These are phyloP conservation scores for Vitis rupestris DNA, from an alignment of 164 flowering plant species.

Conservation along the genomic window DNA sequence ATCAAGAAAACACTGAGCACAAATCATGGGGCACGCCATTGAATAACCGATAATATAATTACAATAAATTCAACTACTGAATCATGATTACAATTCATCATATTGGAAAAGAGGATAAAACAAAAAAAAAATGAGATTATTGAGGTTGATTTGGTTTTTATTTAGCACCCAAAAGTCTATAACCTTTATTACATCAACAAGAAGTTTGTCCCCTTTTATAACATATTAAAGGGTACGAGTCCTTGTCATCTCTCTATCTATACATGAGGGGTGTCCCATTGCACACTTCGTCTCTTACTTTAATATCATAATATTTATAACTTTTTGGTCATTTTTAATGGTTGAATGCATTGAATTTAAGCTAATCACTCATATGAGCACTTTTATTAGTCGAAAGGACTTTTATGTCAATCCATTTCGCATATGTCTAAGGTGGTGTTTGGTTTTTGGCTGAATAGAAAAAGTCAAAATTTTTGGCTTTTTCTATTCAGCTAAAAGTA, in stretches of 20 bases:
- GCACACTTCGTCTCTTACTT: too few relatives aligned
- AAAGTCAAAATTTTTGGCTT: too few relatives aligned
- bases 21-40: too few relatives aligned
- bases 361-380: not conserved
- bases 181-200: slow-evolving; percentile 6
- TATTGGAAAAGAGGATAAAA: slow-evolving; percentile 5
- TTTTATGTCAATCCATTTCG: too few relatives aligned
- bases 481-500: too few relatives aligned
- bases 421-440: too few relatives aligned
- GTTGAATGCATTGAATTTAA: slow-evolving; percentile 3
- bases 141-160: slow-evolving; percentile 5
- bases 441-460: too few relatives aligned
- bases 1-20: too few relatives aligned
- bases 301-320: not conserved
- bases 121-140: not conserved
- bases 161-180: not conserved
- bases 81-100: slow-evolving; percentile 6
- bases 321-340: not conserved
- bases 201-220: not conserved
- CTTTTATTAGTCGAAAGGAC: not conserved
- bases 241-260: not conserved
- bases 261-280: too few relatives aligned
- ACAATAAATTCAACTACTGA: slow-evolving; percentile 6
- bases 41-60: not conserved
- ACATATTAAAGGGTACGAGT: not conserved